These are phyloP conservation scores for Phellopilus nigrolimitatus DNA, from an alignment of 1,284 basidiomycete species.

Conservation along the genomic window DNA sequence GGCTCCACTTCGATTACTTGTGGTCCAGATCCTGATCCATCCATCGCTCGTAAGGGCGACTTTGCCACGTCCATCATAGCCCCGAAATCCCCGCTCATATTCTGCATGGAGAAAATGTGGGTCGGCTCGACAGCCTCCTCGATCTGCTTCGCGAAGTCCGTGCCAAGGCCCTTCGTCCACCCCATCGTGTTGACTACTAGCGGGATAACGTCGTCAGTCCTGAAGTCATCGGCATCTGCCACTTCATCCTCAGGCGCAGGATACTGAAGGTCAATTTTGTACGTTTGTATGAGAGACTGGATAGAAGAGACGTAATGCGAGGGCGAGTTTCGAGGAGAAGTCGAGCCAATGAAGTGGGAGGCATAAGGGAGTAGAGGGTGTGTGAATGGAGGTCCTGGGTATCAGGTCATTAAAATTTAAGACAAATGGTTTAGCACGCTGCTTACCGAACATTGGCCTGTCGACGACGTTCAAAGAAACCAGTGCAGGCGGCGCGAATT, in stretches of 20 bases:
- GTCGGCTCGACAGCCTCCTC: constrained; percentile 65
- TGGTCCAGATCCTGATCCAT: constrained; percentile 14
- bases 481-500: constrained; percentile 86
- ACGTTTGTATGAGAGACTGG: constrained; percentile 64
- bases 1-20: constrained; percentile 25
- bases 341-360: constrained; percentile 83
- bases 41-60: constrained; percentile 5
- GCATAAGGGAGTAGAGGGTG: constrained; percentile 68
- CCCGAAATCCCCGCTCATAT: constrained; percentile 23
- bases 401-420: not conserved
- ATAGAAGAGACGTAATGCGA: constrained; percentile 75
- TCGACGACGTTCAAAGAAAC: constrained; percentile 78
- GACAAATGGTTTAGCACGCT: not conserved
- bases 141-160: constrained; percentile 70
- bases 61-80: constrained; percentile 18
- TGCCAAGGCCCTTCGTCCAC: constrained; percentile 93
- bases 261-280: constrained; percentile 65
- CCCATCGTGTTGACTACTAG: constrained; percentile 96
- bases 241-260: constrained; percentile 27
- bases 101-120: constrained; percentile 55
- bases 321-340: constrained; percentile 76
- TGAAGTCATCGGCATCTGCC: constrained; percentile 30
- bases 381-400: constrained; percentile 77
- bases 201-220: constrained; percentile 59
- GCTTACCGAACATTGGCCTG: constrained; percentile 62